A percentile compares a stretch with the other conserved stretches of the same genome.
These are phyloP conservation scores for Pseudogymnoascus sp. DNA, from an alignment of 2,329 filamentous ascomycete species.

Conservation along the genomic window DNA sequence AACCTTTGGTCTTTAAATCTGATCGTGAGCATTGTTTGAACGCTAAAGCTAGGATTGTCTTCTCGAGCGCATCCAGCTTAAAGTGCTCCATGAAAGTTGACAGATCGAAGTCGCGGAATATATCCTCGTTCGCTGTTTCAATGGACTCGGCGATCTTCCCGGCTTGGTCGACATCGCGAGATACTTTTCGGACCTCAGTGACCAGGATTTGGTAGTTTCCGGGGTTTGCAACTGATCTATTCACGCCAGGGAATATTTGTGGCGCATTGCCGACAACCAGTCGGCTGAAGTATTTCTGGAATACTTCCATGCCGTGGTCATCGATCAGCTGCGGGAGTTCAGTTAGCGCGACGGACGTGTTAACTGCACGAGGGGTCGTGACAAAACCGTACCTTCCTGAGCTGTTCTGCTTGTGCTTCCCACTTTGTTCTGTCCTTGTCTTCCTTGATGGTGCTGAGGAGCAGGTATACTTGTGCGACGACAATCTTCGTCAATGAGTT, in stretches of 20 bases:
- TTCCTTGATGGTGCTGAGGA: slow-evolving; percentile 90
- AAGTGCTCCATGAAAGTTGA: slow-evolving; percentile 94
- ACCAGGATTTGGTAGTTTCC: slow-evolving; percentile 78
- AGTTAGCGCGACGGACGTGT: slow-evolving; percentile 9
- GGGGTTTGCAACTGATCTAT: slow-evolving; percentile 63
- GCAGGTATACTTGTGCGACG: slow-evolving; percentile 87
- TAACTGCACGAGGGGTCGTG: slow-evolving; percentile 8
- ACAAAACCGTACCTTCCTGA: slow-evolving; percentile 64
- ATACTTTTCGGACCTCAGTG: slow-evolving; percentile 78
- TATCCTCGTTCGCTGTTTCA: slow-evolving; percentile 81
- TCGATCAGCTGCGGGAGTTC: slow-evolving; percentile 65
- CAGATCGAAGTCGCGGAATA: slow-evolving; percentile 95
- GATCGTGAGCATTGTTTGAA: slow-evolving; percentile 75
- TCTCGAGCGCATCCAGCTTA: slow-evolving; percentile 79
- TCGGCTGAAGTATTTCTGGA: slow-evolving; percentile 89
- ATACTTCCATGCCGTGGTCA: slow-evolving; percentile 99
- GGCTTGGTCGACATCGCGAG: slow-evolving; percentile 71
- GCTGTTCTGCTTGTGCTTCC: slow-evolving; percentile 83
- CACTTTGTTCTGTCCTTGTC: slow-evolving; percentile 85
- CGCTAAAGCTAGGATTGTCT: slow-evolving; percentile 78
- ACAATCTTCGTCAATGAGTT: slow-evolving; percentile 82
- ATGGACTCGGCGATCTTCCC: slow-evolving; percentile 89
- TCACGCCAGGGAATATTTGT: slow-evolving; percentile 78
- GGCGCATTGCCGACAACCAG: slow-evolving; percentile 84
- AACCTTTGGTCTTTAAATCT: slow-evolving; percentile 86